Percentiles rank a stretch among this genome's conserved stretches.
Evolutionary conservation across 2,329 filamentous ascomycete genomes (phyloP).

Genomic region (Fusarium chuoi): DNA sequence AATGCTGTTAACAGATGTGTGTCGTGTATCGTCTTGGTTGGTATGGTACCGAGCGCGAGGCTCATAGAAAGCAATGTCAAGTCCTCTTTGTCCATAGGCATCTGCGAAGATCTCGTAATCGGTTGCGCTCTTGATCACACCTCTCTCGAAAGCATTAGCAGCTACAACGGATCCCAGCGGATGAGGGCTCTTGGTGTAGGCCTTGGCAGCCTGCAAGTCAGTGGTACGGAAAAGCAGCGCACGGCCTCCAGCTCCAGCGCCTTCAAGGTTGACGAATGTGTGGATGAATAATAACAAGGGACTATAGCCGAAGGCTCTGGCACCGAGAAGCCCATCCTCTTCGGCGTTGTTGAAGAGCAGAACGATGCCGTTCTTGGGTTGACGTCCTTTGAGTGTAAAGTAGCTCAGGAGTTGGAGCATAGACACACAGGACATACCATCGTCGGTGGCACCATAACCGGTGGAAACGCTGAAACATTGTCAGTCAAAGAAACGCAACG

Average conservation of each 20-base stretch:
- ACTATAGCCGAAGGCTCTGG: constrained; percentile 84
- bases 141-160: constrained; percentile 83
- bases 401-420: constrained; percentile 87
- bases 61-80: constrained; percentile 92
- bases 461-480: constrained; percentile 76
- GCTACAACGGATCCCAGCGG: constrained; percentile 88
- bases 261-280: constrained; percentile 94
- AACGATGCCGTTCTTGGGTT: constrained; percentile 83
- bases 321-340: constrained; percentile 91
- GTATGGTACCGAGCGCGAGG: constrained; percentile 92
- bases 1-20: constrained; percentile 75
- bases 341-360: constrained; percentile 94
- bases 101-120: constrained; percentile 88
- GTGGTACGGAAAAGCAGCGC: constrained; percentile 89
- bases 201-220: constrained; percentile 84
- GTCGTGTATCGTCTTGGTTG: constrained; percentile 83
- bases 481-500: constrained; percentile 22
- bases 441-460: constrained; percentile 92
- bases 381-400: constrained; percentile 77
- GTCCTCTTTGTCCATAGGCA: constrained; percentile 81
- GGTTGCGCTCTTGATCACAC: constrained; percentile 84
- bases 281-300: constrained; percentile 83
- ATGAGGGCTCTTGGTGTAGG: constrained; percentile 76
- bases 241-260: constrained; percentile 89
- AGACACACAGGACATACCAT: constrained; percentile 89